A percentile compares a stretch with the other conserved stretches of the same genome.
Conservation (phyloP, 257 asterid genomes). For the Solanum habrochaites region DNA sequence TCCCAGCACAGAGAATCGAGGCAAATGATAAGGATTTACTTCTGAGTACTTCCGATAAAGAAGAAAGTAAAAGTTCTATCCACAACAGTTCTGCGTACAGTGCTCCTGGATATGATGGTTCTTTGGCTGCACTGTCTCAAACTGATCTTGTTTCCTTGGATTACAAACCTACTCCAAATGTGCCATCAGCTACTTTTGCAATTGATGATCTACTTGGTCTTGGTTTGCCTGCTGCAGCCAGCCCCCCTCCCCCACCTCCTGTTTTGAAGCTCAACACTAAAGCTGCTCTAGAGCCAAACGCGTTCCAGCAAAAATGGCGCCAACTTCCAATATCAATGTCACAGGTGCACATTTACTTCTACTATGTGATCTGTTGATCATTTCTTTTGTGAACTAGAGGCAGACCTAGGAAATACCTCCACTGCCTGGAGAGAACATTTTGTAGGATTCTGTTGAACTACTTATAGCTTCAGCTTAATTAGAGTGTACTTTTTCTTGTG, state of each 20-base stretch:
- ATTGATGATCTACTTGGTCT: constrained; percentile 85
- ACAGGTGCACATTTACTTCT: constrained; percentile 36
- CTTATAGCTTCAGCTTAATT: neutral
- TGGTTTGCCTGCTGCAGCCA: constrained; percentile 45
- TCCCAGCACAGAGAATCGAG: constrained; percentile 61
- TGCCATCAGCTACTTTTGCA: constrained; percentile 38
- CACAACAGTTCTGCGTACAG: constrained; percentile 61
- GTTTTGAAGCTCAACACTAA: constrained; percentile 59
- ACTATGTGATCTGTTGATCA: neutral
- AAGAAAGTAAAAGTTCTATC: constrained; percentile 48
- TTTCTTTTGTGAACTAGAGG: neutral
- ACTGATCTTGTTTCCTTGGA: constrained; percentile 75
- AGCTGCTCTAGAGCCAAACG: constrained; percentile 56
- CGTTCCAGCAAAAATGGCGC: constrained; percentile 98
- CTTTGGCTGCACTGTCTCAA: constrained; percentile 28
- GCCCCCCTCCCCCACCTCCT: constrained; percentile 44
- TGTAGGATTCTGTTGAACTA: neutral
- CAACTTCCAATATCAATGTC: constrained; percentile 57
- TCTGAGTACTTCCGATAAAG: constrained; percentile 70
- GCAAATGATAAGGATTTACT: constrained; percentile 90
- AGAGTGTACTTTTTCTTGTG: neutral
- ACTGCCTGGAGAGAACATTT: neutral
- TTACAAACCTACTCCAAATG: constrained; percentile 33
- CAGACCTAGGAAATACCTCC: neutral
- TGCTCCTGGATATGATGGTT: constrained; percentile 60